Base-by-base conservation (phyloP, 2,329 filamentous ascomycete genomes). In the Triangularia setosa region DNA sequence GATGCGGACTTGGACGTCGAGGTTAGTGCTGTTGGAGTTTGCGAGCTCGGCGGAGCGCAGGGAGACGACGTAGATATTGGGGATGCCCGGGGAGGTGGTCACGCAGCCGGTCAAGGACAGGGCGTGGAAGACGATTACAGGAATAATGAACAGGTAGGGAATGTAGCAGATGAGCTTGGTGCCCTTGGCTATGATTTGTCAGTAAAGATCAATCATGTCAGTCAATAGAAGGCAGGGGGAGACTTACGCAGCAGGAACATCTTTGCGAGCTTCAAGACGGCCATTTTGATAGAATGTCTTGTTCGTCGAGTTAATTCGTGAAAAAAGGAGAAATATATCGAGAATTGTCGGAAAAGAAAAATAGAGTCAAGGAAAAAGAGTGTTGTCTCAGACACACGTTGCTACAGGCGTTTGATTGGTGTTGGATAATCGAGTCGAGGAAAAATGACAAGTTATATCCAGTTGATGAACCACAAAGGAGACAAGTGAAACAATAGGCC, bases 41-140 rank as follows among this genome's bases (percentile, higher is more conserved):
- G 40, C 40, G 40, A 48, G 40, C 40, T 48, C 40, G 40, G 40
- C 40, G 48, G 69, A 54, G 2, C 60, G 58, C 21, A 73, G 64
- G 4, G 67, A 67, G 59, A 72, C 69, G 61, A 72, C 28, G 67
- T 70, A 73, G 52, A 73, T 69, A 33, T 67, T 62, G 18, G 71
- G 71, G 35, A 73, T 67, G 1, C 56, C 64, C 1, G 71, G 71
- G 1, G 71, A 69, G 2, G 68, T 70, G 4, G 68, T 70, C 23
- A 69, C 58, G 60, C 71, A 73, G 52, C 71, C 71, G 18, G 71
- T 64, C 18, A 73, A 65, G 24, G 69, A 67, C 40, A 72, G 65
- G 16, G 65, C 67, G 2, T 68, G 25, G 53, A 71, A 69, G 40
- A 71, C 65, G 18, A 71, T 52, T 40, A 68, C 67, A n/a, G 69